Percentiles rank a stretch among this genome's conserved stretches.
Evolutionary conservation across 441 rosid species (phyloP).

Genomic region (Melianthus villosus): DNA sequence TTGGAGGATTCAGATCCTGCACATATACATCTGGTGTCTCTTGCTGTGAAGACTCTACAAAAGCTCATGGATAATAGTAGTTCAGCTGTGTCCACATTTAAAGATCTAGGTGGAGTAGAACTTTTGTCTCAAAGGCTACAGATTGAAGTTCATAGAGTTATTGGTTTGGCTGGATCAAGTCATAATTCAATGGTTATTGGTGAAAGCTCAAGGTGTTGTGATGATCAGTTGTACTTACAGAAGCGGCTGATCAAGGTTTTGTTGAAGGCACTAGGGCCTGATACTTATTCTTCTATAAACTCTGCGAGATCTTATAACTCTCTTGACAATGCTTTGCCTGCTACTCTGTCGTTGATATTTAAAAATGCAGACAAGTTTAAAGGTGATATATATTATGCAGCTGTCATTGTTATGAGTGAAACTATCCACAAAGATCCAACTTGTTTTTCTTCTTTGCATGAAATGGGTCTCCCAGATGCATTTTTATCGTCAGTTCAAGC

Average conservation of each 20-base stretch:
- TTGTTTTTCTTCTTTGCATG: slow-evolving; percentile 74
- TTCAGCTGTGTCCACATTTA: slow-evolving; percentile 82
- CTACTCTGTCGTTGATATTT: slow-evolving; percentile 65
- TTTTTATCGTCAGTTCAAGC: slow-evolving; percentile 83
- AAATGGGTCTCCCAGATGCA: slow-evolving; percentile 87
- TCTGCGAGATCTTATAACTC: slow-evolving; percentile 51
- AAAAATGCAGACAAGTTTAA: slow-evolving; percentile 73
- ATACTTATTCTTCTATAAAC: slow-evolving; percentile 69
- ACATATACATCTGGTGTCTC: slow-evolving; percentile 79
- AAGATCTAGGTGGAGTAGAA: slow-evolving; percentile 95
- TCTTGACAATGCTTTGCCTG: slow-evolving; percentile 66
- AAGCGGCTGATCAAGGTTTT: slow-evolving; percentile 91
- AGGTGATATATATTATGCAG: slow-evolving; percentile 92
- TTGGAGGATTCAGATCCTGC: slow-evolving; percentile 86
- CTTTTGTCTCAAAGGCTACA: slow-evolving; percentile 83
- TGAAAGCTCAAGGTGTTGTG: slow-evolving; percentile 43
- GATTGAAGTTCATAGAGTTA: slow-evolving; percentile 70
- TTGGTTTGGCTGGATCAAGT: slow-evolving; percentile 36
- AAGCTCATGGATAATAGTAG: slow-evolving; percentile 93
- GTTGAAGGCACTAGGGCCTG: slow-evolving; percentile 90
- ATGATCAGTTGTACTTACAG: slow-evolving; percentile 48
- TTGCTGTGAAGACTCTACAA: slow-evolving; percentile 79
- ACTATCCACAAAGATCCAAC: slow-evolving; percentile 96
- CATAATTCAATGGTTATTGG: slow-evolving; percentile 41
- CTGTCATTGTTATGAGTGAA: slow-evolving; percentile 94